Evolutionary conservation across 2,329 filamentous ascomycete genomes (phyloP), one percentile per base, ranked within the genome.

Genomic region (Sphaerostilbella broomeana): DNA sequence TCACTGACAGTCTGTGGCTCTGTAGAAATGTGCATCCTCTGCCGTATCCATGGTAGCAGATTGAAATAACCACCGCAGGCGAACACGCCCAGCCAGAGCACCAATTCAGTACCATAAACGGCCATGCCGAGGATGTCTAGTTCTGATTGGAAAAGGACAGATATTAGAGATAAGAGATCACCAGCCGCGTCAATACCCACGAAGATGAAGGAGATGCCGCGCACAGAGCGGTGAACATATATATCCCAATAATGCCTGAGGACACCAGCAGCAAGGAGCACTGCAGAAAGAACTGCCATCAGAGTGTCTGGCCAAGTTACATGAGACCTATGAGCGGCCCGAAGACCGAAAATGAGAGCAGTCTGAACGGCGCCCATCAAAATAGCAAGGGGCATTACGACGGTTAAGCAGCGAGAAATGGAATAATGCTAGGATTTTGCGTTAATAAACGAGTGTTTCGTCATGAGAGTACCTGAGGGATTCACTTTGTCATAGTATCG

Each of bases 121-220:
- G 79, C 68, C 44, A 85, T 68, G 0, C 80, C 81, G 0, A 83
- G 58, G 1, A 81, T 53, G 50, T 84, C 75, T 4, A 81, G 51
- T 13, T 62, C 60, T 0, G 68, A 65, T 52, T 82, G 71, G 46
- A 81, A 84, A 28, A 81, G 61, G 12, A 86, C 64, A 1, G 80
- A 81, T 3, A 80, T 54, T 0, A 86, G 61, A 0, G 79, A 84
- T 38, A 79, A 79, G 4, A 86, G 54, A 54, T 86, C 81, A 0
- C 81, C 81, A 1, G 76, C 66, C 0, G 80, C 81, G 57, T 86
- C 81, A 29, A 86, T 81, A 2, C 66, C 76, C 0, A 84, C 79
- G 47, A 86, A 86, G 3, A 84, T 62, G 56, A 86, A 85, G 1
- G 79, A 84, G 26, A 86, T 84, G 6, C 81, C 81, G 11, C 79